These are phyloP conservation scores for Sapria himalayana DNA, from an alignment of 345 rosid species.

Conservation along the genomic window DNA sequence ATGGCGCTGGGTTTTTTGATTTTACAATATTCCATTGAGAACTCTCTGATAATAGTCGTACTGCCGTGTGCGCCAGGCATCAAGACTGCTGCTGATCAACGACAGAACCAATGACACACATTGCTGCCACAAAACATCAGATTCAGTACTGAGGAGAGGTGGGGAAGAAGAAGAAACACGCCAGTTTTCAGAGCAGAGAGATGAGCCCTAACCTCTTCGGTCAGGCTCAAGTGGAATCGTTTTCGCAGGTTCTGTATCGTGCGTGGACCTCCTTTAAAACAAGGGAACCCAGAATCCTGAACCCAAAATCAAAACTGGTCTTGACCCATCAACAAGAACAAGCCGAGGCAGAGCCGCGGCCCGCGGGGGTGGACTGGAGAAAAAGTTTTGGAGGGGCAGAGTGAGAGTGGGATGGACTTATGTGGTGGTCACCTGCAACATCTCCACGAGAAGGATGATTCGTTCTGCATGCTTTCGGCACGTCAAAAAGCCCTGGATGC, in stretches of 20 bases:
- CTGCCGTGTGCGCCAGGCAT: conserved; percentile 98
- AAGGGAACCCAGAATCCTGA: conserved; percentile 96
- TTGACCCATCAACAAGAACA: background rate
- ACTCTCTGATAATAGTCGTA: conserved; percentile 96
- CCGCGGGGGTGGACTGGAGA: no score
- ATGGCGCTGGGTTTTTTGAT: no score
- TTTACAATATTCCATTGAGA: conserved; percentile 85
- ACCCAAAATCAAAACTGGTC: conserved; percentile 6
- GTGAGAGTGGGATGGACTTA: no score
- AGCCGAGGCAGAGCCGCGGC: no score
- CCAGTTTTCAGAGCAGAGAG: conserved; percentile 1
- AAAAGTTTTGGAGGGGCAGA: no score
- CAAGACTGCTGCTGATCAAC: conserved; percentile 92
- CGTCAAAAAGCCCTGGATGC: conserved; percentile 96
- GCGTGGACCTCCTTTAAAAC: conserved; percentile 95
- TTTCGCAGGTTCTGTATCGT: conserved; percentile 86
- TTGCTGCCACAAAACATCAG: conserved; percentile 46
- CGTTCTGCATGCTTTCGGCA: conserved; percentile 98
- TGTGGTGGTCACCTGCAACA: conserved; percentile 95
- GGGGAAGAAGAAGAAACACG: background rate
- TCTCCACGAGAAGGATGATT: conserved; percentile 85
- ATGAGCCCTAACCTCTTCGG: conserved; percentile 61
- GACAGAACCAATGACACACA: conserved; percentile 96
- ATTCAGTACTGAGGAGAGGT: conserved; percentile 5
- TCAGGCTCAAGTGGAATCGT: conserved; percentile 78